phyloP scores from a whole-genome alignment of 1,139 yeast species.

The Kodamaea plutei region DNA sequence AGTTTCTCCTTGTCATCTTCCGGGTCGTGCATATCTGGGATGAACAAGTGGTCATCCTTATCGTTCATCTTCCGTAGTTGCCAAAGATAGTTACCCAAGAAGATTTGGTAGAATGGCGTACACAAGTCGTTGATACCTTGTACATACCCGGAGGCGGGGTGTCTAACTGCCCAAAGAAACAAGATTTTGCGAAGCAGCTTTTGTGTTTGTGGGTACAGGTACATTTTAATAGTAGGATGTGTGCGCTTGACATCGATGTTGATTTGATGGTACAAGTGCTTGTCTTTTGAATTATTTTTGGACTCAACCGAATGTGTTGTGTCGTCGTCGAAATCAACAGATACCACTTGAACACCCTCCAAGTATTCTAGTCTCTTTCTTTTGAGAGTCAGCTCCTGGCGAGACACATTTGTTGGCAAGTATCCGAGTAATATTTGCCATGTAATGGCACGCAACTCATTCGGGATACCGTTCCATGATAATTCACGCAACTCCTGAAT shows the following conservation, averaged over 20 bases:
- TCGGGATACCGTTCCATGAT: slow-evolving; percentile 94
- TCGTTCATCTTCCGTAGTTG: slow-evolving; percentile 30
- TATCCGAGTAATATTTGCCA: slow-evolving; percentile 93
- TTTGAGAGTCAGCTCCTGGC: slow-evolving; percentile 66
- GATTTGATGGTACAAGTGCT: slow-evolving; percentile 91
- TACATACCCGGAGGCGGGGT: slow-evolving; percentile 98
- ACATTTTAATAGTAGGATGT: slow-evolving; percentile 76
- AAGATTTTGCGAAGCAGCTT: slow-evolving; percentile 73
- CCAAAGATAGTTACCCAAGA: slow-evolving; percentile 65
- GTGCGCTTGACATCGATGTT: slow-evolving; percentile 95
- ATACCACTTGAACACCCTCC: slow-evolving; percentile 52
- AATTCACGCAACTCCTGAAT: slow-evolving; percentile 63
- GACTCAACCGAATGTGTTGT: slow-evolving; percentile 6
- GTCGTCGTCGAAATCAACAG: slow-evolving; percentile 49
- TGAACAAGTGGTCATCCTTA: slow-evolving; percentile 19
- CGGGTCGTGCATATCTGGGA: slow-evolving; percentile 36
- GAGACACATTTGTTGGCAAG: slow-evolving; percentile 75
- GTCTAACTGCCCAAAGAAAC: slow-evolving; percentile 94
- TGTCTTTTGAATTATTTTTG: slow-evolving; percentile 52
- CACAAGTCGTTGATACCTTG: slow-evolving; percentile 96
- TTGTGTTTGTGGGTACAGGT: slow-evolving; percentile 68
- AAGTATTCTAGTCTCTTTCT: slow-evolving; percentile 83
- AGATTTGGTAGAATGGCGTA: slow-evolving; percentile 91
- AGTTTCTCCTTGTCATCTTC: slow-evolving; percentile 25
- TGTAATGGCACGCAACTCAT: slow-evolving; percentile 70